A percentile compares a stretch with the other conserved stretches of the same genome.
These are phyloP conservation scores for Amniculicola lignicola DNA, from an alignment of 495 filamentous ascomycete species.

Conservation along the genomic window DNA sequence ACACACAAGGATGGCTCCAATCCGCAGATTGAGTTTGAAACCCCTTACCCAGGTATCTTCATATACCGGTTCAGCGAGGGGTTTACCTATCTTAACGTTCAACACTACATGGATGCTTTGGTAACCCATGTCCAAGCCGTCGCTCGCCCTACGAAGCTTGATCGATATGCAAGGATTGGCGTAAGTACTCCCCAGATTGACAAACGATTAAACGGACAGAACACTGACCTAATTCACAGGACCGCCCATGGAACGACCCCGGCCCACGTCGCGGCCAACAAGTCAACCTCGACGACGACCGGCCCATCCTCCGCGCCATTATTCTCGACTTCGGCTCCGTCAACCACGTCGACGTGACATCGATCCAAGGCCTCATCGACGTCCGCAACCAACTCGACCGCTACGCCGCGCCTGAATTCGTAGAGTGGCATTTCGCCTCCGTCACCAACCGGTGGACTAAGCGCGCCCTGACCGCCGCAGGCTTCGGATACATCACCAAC, in stretches of 20 bases:
- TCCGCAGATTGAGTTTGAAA: slow-evolving; percentile 70
- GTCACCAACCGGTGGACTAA: slow-evolving; percentile 98
- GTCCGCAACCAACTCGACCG: slow-evolving; percentile 94
- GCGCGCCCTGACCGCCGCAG: slow-evolving; percentile 82
- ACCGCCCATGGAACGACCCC: slow-evolving; percentile 95
- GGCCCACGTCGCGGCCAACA: slow-evolving; percentile 63
- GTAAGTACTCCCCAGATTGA: slow-evolving; percentile 30
- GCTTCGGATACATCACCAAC: slow-evolving; percentile 79
- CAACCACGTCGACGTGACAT: slow-evolving; percentile 94
- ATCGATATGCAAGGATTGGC: slow-evolving; percentile 60
- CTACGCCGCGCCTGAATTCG: slow-evolving; percentile 74
- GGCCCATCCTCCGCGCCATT: slow-evolving; percentile 80
- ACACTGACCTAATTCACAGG: slow-evolving; percentile 41
- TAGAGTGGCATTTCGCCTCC: slow-evolving; percentile 95
- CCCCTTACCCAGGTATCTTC: slow-evolving; percentile 88
- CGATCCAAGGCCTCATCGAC: slow-evolving; percentile 90
- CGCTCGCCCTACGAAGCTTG: slow-evolving; percentile 71
- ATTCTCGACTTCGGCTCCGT: slow-evolving; percentile 94
- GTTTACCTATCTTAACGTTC: slow-evolving; percentile 92
- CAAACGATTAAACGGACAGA: neutral
- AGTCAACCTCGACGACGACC: slow-evolving; percentile 47
- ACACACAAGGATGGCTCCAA: slow-evolving; percentile 88
- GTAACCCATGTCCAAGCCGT: slow-evolving; percentile 65
- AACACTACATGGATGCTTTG: slow-evolving; percentile 82
- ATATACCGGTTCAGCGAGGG: slow-evolving; percentile 97